These are phyloP conservation scores for Dianthus caryophyllus DNA, from an alignment of 148 eudicot species.

Conservation along the genomic window DNA sequence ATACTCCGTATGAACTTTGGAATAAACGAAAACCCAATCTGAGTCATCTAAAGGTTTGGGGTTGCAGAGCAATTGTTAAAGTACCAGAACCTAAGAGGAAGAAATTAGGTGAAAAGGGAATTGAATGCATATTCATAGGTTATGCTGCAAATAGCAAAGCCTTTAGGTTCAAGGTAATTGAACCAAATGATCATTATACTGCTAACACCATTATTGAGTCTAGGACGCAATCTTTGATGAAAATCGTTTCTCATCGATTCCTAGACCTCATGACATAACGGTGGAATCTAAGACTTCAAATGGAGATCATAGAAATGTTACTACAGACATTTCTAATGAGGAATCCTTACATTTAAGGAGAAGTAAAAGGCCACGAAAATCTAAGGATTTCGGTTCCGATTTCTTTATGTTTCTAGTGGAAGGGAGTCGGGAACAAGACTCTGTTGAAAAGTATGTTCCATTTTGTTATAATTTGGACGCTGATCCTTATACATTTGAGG, in stretches of 20 bases:
- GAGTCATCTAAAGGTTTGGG: no score
- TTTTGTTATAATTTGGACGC: no score
- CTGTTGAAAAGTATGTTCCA: no score
- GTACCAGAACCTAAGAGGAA: no score
- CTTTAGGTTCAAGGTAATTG: no score
- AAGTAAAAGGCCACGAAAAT: constrained; percentile 2
- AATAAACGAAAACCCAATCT: no score
- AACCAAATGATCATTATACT: no score
- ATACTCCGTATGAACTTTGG: no score
- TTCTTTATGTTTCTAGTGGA: not conserved
- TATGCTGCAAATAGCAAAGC: constrained; percentile 1
- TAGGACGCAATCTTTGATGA: constrained; percentile 8
- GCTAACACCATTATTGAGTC: no score
- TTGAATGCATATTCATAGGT: not conserved
- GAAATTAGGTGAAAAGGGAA: not conserved
- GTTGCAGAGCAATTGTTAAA: no score
- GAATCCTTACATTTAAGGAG: not conserved
- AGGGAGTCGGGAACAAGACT: no score
- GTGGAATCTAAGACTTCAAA: not conserved
- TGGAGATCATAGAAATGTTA: not conserved
- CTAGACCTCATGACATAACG: constrained; percentile 5
- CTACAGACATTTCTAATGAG: not conserved
- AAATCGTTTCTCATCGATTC: not conserved
- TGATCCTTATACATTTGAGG: no score
- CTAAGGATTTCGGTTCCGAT: not conserved